These are phyloP conservation scores for Clausena lansium DNA, from an alignment of 345 rosid genomes.

Conservation along the genomic window DNA sequence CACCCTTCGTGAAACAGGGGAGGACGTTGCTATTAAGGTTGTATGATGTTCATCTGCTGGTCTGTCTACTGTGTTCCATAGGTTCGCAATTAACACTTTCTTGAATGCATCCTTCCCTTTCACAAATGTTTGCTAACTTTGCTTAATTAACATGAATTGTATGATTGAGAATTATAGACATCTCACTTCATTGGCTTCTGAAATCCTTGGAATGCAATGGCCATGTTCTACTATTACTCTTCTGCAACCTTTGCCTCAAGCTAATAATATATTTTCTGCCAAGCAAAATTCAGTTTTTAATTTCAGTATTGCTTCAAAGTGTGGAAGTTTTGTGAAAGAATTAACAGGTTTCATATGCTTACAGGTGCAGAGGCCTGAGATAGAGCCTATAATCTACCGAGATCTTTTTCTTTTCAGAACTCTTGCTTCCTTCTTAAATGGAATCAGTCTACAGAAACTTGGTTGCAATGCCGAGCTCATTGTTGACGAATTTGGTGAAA, in stretches of 20 bases:
- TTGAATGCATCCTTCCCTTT: neutral
- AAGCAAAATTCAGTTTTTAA: neutral
- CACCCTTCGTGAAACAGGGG: constrained; percentile 80
- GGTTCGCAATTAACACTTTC: neutral
- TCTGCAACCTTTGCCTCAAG: neutral
- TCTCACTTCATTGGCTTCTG: neutral
- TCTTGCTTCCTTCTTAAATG: constrained; percentile 91
- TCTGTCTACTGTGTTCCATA: constrained; percentile 7
- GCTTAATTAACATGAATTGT: neutral
- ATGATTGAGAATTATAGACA: neutral
- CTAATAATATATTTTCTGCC: neutral
- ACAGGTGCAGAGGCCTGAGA: constrained; percentile 89
- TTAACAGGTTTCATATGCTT: constrained; percentile 19
- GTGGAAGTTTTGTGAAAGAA: neutral
- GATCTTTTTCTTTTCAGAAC: constrained; percentile 96
- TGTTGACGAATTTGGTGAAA: constrained; percentile 97
- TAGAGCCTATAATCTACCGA: constrained; percentile 91
- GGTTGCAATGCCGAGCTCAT: constrained; percentile 97
- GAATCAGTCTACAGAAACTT: constrained; percentile 79
- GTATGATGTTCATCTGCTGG: constrained; percentile 14
- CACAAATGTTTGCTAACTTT: neutral
- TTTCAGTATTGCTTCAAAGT: neutral
- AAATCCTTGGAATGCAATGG: neutral
- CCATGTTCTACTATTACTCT: neutral
- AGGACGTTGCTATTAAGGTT: constrained; percentile 98